A percentile compares a stretch with the other conserved stretches of the same genome.
Conservation (phyloP, 257 asterid species). For the Agastache rugosa region DNA sequence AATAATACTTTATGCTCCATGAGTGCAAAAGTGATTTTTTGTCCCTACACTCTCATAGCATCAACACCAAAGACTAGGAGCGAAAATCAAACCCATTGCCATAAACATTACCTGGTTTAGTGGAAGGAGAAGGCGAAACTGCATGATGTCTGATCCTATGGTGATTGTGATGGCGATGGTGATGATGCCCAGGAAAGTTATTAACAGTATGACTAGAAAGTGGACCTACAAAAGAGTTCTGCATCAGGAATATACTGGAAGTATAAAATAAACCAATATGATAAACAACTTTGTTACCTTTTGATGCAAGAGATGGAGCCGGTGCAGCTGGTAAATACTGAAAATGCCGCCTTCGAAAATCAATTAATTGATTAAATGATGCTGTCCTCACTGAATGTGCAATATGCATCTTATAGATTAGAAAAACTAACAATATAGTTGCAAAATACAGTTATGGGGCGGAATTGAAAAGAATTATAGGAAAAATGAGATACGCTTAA, state of each 20-base stretch:
- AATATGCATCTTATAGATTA: slow-evolving; percentile 8
- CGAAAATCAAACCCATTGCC: not conserved
- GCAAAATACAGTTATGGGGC: not conserved
- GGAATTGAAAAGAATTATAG: not conserved
- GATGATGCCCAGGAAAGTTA: slow-evolving; percentile 51
- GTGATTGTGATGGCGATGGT: slow-evolving; percentile 45
- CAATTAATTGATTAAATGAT: slow-evolving; percentile 50
- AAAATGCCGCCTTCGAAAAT: slow-evolving; percentile 43
- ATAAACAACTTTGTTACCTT: slow-evolving; percentile 53
- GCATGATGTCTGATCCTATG: slow-evolving; percentile 49
- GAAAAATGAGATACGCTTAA: not conserved
- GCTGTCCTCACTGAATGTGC: slow-evolving; percentile 53
- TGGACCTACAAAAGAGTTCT: slow-evolving; percentile 53
- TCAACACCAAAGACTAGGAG: not conserved
- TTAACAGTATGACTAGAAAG: slow-evolving; percentile 53
- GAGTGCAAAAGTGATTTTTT: not conserved
- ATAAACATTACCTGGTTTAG: slow-evolving; percentile 61
- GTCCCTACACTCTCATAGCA: not conserved
- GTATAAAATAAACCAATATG: slow-evolving; percentile 5
- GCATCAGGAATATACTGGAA: not conserved
- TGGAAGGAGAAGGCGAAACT: slow-evolving; percentile 80
- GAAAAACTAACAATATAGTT: slow-evolving; percentile 19
- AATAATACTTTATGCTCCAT: not conserved
- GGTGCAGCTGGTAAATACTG: slow-evolving; percentile 57
- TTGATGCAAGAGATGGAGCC: slow-evolving; percentile 59